Evolutionary conservation across 208 protist species (phyloP).

Genomic region (Wallacemonas collosoma): DNA sequence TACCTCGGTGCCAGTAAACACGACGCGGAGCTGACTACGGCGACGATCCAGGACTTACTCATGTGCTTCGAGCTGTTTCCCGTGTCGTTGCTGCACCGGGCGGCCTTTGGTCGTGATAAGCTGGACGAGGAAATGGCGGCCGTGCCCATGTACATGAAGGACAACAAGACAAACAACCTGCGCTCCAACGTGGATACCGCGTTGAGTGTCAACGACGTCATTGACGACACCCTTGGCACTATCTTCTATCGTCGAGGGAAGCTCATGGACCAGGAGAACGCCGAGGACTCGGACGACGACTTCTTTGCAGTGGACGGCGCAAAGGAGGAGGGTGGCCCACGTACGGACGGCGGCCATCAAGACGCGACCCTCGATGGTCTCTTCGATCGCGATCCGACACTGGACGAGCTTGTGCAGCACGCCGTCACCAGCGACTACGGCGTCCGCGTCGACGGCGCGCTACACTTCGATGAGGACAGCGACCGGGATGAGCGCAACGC

Average conservation of each 20-base stretch:
- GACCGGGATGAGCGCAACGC: conserved; percentile 72
- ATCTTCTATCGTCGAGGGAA: conserved; percentile 81
- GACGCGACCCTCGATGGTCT: conserved; percentile 23
- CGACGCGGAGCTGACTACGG: conserved; percentile 42
- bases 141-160: conserved; percentile 84
- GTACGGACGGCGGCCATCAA: background rate
- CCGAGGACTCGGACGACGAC: conserved; percentile 29
- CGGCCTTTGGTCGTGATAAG: conserved; percentile 73
- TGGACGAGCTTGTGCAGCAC: conserved; percentile 78
- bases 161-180: conserved; percentile 56
- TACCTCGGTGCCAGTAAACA: conserved; percentile 50
- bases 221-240: conserved; percentile 84
- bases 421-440: conserved; percentile 70
- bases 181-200: conserved; percentile 74
- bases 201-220: conserved; percentile 77
- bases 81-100: conserved; percentile 80
- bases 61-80: conserved; percentile 88
- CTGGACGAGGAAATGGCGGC: conserved; percentile 78
- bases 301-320: conserved; percentile 19
- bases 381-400: conserved; percentile 56
- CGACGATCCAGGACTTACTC: conserved; percentile 79
- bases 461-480: conserved; percentile 80
- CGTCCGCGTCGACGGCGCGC: conserved; percentile 59
- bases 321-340: conserved; percentile 13
- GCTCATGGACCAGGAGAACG: conserved; percentile 80